Percentiles rank a stretch among this genome's conserved stretches.
Conservation (phyloP, 1,139 yeast genomes). For the Wickerhamiella infanticola region DNA sequence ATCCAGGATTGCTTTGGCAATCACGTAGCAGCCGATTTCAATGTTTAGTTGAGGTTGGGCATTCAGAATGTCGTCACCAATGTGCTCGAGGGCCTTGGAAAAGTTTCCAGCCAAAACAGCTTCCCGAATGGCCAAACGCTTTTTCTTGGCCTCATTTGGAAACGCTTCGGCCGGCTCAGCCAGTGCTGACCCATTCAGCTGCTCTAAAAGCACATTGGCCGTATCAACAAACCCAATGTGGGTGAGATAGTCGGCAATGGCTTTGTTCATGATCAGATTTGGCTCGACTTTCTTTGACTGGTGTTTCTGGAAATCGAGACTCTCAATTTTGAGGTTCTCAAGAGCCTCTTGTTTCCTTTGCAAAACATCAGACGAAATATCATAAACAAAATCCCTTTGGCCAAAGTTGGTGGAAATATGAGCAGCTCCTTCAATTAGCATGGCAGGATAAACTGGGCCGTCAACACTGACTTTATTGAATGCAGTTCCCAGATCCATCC, state of each 20-base stretch:
- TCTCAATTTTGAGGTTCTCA: not conserved
- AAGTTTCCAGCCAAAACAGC: constrained; percentile 35
- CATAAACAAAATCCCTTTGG: constrained; percentile 44
- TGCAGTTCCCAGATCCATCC: constrained; percentile 38
- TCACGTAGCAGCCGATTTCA: constrained; percentile 36
- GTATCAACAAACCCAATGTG: constrained; percentile 63
- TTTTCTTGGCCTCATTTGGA: constrained; percentile 11
- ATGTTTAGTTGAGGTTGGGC: constrained; percentile 34
- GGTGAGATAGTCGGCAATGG: constrained; percentile 54
- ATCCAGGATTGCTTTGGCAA: constrained; percentile 19
- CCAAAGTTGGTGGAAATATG: constrained; percentile 53
- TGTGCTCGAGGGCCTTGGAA: constrained; percentile 30
- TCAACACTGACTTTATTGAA: constrained; percentile 29
- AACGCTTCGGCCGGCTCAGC: constrained; percentile 16
- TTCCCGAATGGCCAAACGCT: constrained; percentile 37
- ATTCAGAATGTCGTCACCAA: constrained; percentile 34
- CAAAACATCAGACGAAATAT: constrained; percentile 47
- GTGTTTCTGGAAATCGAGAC: not conserved
- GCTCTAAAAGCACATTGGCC: constrained; percentile 44
- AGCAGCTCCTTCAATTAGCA: not conserved
- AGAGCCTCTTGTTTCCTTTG: not conserved
- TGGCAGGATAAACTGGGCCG: constrained; percentile 28
- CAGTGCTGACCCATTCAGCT: constrained; percentile 22
- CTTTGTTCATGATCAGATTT: constrained; percentile 28
- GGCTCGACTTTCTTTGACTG: not conserved